A percentile compares a stretch with the other conserved stretches of the same genome.
Evolutionary conservation across 1,284 basidiomycete species (phyloP).

Genomic region (Garcileccinum viscosum): DNA sequence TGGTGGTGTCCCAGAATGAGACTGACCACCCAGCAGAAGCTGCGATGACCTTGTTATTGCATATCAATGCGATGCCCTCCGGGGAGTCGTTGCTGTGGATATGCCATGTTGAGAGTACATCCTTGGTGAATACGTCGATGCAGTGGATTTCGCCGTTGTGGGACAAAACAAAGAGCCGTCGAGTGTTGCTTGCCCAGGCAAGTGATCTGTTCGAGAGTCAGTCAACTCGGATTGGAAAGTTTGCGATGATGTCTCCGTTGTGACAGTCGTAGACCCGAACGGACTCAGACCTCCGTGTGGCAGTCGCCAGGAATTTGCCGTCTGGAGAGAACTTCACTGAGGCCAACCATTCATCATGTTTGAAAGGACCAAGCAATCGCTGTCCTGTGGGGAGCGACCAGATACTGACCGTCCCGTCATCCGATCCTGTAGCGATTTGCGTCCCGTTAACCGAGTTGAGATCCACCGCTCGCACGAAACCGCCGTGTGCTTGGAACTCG

Average conservation of each 20-base stretch:
- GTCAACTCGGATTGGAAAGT: not conserved
- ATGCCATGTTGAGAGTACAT: not conserved
- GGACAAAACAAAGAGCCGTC: not conserved
- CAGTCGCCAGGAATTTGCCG: no score
- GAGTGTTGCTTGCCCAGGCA: not conserved
- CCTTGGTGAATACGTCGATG: not conserved
- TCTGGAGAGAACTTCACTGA: no score
- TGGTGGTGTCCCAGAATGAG: not conserved
- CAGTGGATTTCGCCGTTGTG: not conserved
- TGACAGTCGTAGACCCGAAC: not conserved
- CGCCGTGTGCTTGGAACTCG: not conserved
- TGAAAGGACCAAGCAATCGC: no score
- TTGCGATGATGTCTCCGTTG: not conserved
- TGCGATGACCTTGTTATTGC: not conserved
- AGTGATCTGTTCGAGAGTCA: not conserved
- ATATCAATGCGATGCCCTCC: not conserved
- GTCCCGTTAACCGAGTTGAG: not conserved
- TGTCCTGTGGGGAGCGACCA: no score
- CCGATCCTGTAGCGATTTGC: not conserved
- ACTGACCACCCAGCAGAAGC: not conserved
- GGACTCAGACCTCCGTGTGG: not conserved
- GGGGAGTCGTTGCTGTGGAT: not conserved
- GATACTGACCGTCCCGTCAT: not conserved
- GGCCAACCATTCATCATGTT: not conserved
- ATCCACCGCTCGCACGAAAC: not conserved